A percentile compares a stretch with the other conserved stretches of the same genome.
phyloP scores from a whole-genome alignment of 208 protist species.

The Porcisia hertigi region DNA sequence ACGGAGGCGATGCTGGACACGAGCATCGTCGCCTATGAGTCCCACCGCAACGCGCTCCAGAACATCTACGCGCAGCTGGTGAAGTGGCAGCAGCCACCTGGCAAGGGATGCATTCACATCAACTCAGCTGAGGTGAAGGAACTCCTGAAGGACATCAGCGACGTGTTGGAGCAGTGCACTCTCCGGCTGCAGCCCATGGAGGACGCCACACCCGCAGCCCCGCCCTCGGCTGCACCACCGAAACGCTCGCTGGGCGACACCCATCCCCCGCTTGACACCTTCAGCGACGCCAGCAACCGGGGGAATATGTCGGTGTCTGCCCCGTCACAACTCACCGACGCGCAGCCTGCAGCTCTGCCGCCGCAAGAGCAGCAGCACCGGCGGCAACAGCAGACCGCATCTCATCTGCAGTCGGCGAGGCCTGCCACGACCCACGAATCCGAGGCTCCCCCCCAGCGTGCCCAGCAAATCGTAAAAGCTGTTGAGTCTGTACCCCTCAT shows the following conservation, averaged over 20 bases:
- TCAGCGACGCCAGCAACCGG: neutral
- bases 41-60: conserved; percentile 47
- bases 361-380: neutral
- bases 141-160: conserved; percentile 37
- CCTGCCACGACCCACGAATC: too few species aligned
- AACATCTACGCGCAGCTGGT: conserved; percentile 36
- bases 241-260: neutral
- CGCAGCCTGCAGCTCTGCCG: neutral
- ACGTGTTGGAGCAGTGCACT: conserved; percentile 35
- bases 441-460: too few species aligned
- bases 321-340: neutral
- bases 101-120: conserved; percentile 32
- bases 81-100: conserved; percentile 24
- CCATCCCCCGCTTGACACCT: neutral
- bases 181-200: conserved; percentile 33
- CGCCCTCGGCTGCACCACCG: neutral
- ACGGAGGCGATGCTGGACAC: conserved; percentile 42
- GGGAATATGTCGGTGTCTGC: neutral
- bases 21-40: conserved; percentile 45
- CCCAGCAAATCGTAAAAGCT: neutral
- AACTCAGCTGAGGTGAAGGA: conserved; percentile 15
- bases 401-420: neutral
- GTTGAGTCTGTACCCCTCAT: neutral
- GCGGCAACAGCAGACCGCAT: neutral
- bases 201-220: neutral